Conservation (phyloP, 345 rosid genomes). For the Salix caprea region DNA sequence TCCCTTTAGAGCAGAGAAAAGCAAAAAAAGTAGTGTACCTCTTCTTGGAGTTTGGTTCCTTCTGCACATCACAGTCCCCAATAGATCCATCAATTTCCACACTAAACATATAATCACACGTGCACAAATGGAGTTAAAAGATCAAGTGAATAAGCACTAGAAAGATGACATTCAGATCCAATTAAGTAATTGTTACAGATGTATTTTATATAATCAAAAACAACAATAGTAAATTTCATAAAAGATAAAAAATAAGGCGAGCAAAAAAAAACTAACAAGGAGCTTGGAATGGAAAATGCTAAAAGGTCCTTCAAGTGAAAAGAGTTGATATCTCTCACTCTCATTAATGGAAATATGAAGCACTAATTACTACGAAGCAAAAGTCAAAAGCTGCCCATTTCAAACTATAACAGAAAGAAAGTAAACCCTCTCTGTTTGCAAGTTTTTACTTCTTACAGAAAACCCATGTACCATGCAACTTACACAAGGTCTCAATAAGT, state of each 20-base stretch:
- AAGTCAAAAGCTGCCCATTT: not conserved
- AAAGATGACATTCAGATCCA: not conserved
- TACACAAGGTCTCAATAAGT: not conserved
- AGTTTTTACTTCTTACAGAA: too few species aligned
- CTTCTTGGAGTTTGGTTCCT: constrained; percentile 76
- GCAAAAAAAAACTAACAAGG: not conserved
- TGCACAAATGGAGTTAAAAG: not conserved
- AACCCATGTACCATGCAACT: not conserved
- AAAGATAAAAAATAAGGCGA: not conserved
- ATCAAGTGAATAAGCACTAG: not conserved
- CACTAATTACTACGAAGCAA: not conserved
- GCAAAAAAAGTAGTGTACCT: constrained; percentile 38
- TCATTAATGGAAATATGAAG: constrained; percentile 1
- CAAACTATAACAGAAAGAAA: not conserved
- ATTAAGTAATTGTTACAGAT: not conserved
- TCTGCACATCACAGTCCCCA: constrained; percentile 63
- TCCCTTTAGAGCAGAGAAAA: not conserved
- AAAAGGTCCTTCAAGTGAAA: not conserved
- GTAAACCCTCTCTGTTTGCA: not conserved
- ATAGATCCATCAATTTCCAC: constrained; percentile 57
- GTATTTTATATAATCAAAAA: not conserved
- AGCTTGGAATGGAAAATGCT: not conserved
- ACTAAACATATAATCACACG: constrained; percentile 34
- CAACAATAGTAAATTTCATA: not conserved
- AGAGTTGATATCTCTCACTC: not conserved